Evolutionary conservation across 2,329 filamentous ascomycete species (phyloP), one percentile per base, ranked within the genome.

Genomic region (Leptoxyphium fumago): DNA sequence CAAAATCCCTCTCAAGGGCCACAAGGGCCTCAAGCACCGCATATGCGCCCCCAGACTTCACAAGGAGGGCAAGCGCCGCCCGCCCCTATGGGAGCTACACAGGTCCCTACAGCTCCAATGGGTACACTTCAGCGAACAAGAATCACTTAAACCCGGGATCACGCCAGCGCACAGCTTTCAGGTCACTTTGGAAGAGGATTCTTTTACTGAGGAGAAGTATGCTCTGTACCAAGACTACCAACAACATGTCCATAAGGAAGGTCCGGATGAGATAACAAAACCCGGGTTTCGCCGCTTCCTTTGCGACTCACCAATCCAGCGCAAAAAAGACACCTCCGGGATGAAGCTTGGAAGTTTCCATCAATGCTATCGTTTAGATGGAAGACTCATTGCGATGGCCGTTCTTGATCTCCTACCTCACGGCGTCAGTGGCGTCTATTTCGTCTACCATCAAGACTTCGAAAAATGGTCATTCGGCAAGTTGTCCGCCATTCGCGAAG

Each of bases 351-450:
- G 84, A 13, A 85, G 82, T 1, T 89, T 77, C 53, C 84, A 91
- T 54, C 84, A 89, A 58, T 87, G 82, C 64, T 89, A 88, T 58
- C 73, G 84, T 28, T 67, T 91, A 2, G 82, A 91, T 55, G 84
- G 82, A 17, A 71, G 76, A 41, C 68, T 91, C 11, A 76, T 89
- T 18, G 84, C 84, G 2, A 73, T 91, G 50, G 80, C 80, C 0
- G 80, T 91, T 1, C 66, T 91, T 5, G 84, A 91, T 57, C 68
- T 91, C 8, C 67, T 91, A 1, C 84, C 84, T 0, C 69, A 84
- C 46, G 80, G 77, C 51, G 81, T 91, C 41, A 88, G 83, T 53
- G 81, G 81, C 4, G 84, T 91, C 10, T 91, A 91, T 63, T 85
- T 91, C 57, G 64, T 91, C 48, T 91, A 91, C 56, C 75, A 88